Evolutionary conservation across 768 basidiomycete genomes (phyloP).

Genomic region (Tulasnella sp.): DNA sequence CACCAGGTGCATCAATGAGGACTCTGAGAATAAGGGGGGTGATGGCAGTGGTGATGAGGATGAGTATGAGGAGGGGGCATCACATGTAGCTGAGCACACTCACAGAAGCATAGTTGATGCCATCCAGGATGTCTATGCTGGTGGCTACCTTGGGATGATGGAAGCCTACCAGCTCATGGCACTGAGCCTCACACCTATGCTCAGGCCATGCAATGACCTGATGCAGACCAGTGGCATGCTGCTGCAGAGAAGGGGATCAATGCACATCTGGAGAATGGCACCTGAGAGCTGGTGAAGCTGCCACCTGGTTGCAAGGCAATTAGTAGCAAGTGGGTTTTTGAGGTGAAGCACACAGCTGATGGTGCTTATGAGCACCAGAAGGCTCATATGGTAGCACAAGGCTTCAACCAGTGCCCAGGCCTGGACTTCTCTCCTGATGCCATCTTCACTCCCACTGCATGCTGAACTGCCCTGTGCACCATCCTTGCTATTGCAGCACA

Average conservation of each 20-base stretch:
- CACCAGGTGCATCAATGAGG: no score
- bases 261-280: constrained; percentile 8
- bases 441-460: constrained; percentile 8
- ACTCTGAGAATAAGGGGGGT: no score
- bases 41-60: no score
- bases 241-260: not conserved
- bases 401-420: constrained; percentile 34
- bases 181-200: constrained; percentile 14
- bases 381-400: constrained; percentile 35
- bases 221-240: constrained; percentile 14
- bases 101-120: not conserved
- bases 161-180: not conserved
- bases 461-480: not conserved
- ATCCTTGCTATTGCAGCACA: constrained; percentile 6
- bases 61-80: not conserved
- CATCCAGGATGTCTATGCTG: not conserved
- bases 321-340: constrained; percentile 35
- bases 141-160: not conserved
- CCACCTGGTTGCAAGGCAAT: constrained; percentile 21
- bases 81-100: not conserved
- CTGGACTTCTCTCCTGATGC: constrained; percentile 28
- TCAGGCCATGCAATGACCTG: constrained; percentile 20
- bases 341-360: constrained; percentile 31
- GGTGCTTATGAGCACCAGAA: constrained; percentile 28
- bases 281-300: constrained; percentile 17